Conservation (phyloP, 768 basidiomycete genomes). For the Zangia roseola region DNA sequence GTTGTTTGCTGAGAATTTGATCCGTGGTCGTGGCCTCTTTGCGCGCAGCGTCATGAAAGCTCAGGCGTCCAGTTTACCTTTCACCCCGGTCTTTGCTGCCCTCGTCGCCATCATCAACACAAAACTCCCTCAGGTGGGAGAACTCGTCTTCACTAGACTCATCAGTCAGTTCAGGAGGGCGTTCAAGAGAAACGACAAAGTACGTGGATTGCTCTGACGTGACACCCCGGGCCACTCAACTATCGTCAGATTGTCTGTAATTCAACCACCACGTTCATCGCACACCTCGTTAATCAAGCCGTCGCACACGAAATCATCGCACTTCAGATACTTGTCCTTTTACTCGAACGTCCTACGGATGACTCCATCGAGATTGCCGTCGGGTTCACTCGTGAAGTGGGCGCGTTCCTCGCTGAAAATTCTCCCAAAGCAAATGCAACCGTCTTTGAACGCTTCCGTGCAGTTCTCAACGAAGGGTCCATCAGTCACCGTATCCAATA, state of each 20-base stretch:
- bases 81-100: conserved; percentile 95
- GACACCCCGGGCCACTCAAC: too few species aligned
- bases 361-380: conserved; percentile 99
- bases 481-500: conserved; percentile 98
- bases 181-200: conserved; percentile 98
- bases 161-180: conserved; percentile 94
- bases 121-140: conserved; percentile 95
- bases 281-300: conserved; percentile 89
- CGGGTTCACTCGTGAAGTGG: conserved; percentile 96
- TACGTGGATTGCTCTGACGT: conserved; percentile 33
- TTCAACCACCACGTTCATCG: conserved; percentile 88
- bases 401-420: conserved; percentile 90
- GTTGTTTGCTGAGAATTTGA: conserved; percentile 89
- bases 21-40: conserved; percentile 91
- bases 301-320: conserved; percentile 94
- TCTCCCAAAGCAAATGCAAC: conserved; percentile 94
- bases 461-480: conserved; percentile 90
- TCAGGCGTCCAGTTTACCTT: conserved; percentile 94
- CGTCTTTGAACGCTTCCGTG: conserved; percentile 95
- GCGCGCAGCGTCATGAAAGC: conserved; percentile 97
- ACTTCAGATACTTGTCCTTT: conserved; percentile 92
- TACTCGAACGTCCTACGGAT: conserved; percentile 93
- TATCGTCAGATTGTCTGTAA: conserved; percentile 77
- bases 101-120: conserved; percentile 95
- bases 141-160: conserved; percentile 82